phyloP scores from a whole-genome alignment of 306 rosid genomes.

The Cucurbita ficifolia region DNA sequence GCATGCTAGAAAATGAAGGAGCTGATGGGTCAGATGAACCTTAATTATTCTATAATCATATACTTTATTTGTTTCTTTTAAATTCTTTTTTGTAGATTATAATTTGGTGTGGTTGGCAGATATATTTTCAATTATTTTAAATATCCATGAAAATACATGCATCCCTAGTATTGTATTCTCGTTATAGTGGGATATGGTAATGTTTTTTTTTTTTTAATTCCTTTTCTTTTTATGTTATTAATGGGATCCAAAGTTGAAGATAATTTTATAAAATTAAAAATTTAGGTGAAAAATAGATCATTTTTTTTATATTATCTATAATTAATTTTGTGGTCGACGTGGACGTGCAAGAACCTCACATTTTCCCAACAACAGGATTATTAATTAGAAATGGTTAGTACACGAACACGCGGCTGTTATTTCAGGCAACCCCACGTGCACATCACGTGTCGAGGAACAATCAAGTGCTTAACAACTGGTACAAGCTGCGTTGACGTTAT shows the following conservation, averaged over 20 bases:
- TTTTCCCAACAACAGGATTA: neutral
- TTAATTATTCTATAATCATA: conserved; percentile 1
- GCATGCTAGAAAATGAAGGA: conserved; percentile 62
- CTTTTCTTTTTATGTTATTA: neutral
- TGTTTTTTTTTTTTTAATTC: neutral
- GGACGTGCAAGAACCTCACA: neutral
- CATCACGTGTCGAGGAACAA: neutral
- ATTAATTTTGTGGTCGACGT: neutral
- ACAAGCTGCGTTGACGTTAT: neutral
- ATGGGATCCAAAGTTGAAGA: neutral
- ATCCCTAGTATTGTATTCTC: neutral
- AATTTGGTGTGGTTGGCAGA: neutral
- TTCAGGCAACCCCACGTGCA: neutral
- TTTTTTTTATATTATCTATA: too few relatives aligned
- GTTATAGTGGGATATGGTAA: neutral
- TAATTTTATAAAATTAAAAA: too few relatives aligned
- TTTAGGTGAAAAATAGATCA: too few relatives aligned
- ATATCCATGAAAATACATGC: neutral
- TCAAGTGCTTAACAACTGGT: neutral
- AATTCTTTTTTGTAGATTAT: conserved; percentile 25
- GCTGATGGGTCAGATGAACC: conserved; percentile 44
- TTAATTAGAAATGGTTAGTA: neutral
- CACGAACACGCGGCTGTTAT: neutral
- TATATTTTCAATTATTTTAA: neutral
- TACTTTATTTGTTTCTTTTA: conserved; percentile 9